Conservation (phyloP, 371 early-diverging fungal genomes). For the Fennellomyces sp. region DNA sequence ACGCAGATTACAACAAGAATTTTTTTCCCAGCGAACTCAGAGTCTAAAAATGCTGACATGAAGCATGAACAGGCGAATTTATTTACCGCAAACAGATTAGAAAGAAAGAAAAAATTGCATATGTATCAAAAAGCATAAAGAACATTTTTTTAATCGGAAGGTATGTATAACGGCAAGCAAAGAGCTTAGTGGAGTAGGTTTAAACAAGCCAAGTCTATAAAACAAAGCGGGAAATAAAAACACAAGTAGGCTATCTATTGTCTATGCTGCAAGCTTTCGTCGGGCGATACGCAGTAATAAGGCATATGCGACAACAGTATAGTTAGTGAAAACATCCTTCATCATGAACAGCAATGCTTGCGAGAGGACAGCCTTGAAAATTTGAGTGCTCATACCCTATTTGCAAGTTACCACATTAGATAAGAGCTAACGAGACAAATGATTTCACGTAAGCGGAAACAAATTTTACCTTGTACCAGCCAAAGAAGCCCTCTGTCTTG, state of each 20-base stretch:
- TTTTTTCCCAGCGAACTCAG: no score
- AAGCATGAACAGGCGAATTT: no score
- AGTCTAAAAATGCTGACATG: no score
- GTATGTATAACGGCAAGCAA: no score
- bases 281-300: conserved; percentile 11
- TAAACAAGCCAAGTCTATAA: conserved; percentile 4
- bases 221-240: background rate
- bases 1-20: no score
- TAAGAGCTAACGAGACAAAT: background rate
- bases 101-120: no score
- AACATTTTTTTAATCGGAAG: no score
- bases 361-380: conserved; percentile 93
- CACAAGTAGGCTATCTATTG: background rate
- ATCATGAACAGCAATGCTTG: conserved; percentile 95
- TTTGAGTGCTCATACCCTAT: conserved; percentile 95
- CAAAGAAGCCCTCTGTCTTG: conserved; percentile 80
- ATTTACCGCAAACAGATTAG: no score
- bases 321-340: conserved; percentile 86
- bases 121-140: no score
- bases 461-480: conserved; percentile 87
- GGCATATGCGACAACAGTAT: conserved; percentile 63
- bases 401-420: background rate
- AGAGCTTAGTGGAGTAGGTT: no score
- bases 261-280: conserved; percentile 10
- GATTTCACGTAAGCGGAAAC: background rate